These are phyloP conservation scores for Epithele typhae DNA, from an alignment of 768 basidiomycete genomes.

Conservation along the genomic window DNA sequence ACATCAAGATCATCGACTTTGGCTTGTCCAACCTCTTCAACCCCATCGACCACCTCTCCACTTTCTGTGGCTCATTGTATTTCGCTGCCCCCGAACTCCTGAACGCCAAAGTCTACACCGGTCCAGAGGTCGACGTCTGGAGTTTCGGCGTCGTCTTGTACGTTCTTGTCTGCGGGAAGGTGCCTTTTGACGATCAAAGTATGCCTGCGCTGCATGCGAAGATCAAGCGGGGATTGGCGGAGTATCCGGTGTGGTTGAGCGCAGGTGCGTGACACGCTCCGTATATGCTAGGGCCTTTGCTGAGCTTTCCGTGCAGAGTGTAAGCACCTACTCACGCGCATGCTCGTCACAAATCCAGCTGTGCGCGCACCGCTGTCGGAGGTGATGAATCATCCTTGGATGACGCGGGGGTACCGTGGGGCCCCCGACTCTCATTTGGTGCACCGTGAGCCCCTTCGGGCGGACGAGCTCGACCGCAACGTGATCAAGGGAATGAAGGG, in stretches of 20 bases:
- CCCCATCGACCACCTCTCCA: slow-evolving; percentile 75
- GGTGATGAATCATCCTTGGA: slow-evolving; percentile 88
- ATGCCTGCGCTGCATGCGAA: slow-evolving; percentile 99
- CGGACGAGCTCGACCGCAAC: slow-evolving; percentile 82
- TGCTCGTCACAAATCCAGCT: slow-evolving; percentile 93
- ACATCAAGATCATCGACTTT: slow-evolving; percentile 99
- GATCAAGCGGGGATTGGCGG: slow-evolving; percentile 95
- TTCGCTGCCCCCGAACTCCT: slow-evolving; percentile 98
- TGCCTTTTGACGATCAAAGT: slow-evolving; percentile 98
- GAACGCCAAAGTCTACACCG: slow-evolving; percentile 94
- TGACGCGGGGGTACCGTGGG: slow-evolving; percentile 80
- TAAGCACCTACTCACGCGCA: slow-evolving; percentile 87
- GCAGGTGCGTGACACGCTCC: slow-evolving; percentile 53
- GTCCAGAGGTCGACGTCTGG: slow-evolving; percentile 99
- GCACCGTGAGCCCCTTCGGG: slow-evolving; percentile 82
- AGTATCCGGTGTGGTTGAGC: slow-evolving; percentile 96
- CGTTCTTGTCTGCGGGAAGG: slow-evolving; percentile 96
- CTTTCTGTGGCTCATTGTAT: slow-evolving; percentile 97
- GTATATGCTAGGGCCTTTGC: slow-evolving; percentile 8
- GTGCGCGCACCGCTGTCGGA: slow-evolving; percentile 80
- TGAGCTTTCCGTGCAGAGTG: slow-evolving; percentile 59
- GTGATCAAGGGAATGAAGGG: slow-evolving; percentile 92
- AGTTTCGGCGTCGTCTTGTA: slow-evolving; percentile 98
- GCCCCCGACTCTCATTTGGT: slow-evolving; percentile 84
- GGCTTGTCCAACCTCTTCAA: slow-evolving; percentile 95